Conservation (phyloP, 2,329 filamentous ascomycete species). For the Colletotrichum scovillei region DNA sequence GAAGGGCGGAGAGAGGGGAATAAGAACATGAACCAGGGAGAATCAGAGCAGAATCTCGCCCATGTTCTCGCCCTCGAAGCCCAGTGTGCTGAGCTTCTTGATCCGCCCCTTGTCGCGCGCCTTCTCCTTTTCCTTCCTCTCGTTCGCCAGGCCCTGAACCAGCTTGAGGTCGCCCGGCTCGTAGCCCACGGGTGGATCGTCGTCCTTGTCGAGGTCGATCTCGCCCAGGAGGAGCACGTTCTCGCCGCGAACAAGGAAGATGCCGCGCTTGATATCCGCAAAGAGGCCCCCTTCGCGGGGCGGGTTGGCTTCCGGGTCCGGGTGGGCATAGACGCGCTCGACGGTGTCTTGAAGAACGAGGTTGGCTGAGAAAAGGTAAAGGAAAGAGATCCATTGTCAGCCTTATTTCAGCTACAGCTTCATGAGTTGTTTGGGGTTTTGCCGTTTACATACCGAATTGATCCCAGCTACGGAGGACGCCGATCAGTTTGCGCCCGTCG, state of each 20-base stretch:
- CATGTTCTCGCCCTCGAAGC: constrained; percentile 88
- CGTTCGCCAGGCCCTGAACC: constrained; percentile 79
- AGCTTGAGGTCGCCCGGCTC: constrained; percentile 72
- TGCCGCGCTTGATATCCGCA: constrained; percentile 85
- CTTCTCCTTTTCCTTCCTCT: constrained; percentile 77
- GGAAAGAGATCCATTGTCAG: neutral
- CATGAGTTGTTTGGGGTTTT: constrained; percentile 1
- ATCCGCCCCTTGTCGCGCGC: constrained; percentile 77
- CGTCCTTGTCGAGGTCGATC: constrained; percentile 96
- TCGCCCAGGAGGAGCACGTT: constrained; percentile 97
- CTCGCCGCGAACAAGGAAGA: constrained; percentile 93
- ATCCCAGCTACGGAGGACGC: constrained; percentile 94
- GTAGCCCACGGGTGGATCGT: constrained; percentile 81
- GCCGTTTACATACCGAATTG: constrained; percentile 82
- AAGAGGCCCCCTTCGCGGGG: constrained; percentile 67
- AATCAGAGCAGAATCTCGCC: constrained; percentile 78
- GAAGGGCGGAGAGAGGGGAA: neutral
- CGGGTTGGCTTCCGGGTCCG: constrained; percentile 45
- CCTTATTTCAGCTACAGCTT: neutral
- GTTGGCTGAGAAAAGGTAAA: constrained; percentile 74
- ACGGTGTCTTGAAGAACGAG: constrained; percentile 93
- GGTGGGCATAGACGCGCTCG: constrained; percentile 81
- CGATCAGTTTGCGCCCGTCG: constrained; percentile 93
- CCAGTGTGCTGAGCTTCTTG: constrained; percentile 78
- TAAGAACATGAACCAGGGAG: neutral